Base-by-base conservation (phyloP, 2,329 filamentous ascomycete species). In the Aspergillus ustus region DNA sequence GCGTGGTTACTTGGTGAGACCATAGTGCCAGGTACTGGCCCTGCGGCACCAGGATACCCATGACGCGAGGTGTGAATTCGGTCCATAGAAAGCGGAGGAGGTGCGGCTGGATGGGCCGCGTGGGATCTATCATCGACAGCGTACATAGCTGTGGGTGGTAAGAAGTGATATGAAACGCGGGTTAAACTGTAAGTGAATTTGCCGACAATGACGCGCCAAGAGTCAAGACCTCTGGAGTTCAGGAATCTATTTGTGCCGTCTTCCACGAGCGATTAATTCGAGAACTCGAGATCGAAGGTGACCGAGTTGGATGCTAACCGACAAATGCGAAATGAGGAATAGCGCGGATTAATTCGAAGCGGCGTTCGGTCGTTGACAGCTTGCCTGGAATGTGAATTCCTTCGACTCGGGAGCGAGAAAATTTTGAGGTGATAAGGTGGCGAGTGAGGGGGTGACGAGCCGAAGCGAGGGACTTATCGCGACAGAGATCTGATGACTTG, bases 1-100 rank as follows among this genome's bases (percentile, higher is more conserved):
- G 80, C 73, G 53, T 75, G 73, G 53, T 73, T 71, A 59, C 69
- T 67, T 19, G 72, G 65, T 19, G 67, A 73, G 52, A 75, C 61
- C 40, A 73, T 44, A 25, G 75, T 71, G 57, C 70, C 66, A 19
- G 67, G 73, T 56, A 76, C 65, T 34, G 75, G 69, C 48, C 67
- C 72, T 60, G 66, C 67, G 53, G 75, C 67, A 31, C 73, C 72
- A 57, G 75, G 70, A 69, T 78, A 74, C 50, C 73, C 67, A 55
- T 74, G 70, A 45, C 74, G 71, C 34, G 71, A 70, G 45, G 70
- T 71, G 63, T 72, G 72, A 62, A 77, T 76, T 67, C 75, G 75
- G 70, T 78, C 76, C 73, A 77, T 77, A 66, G 72, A 74, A 64
- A 78, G 74, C 22, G 75, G 73, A 45, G 76, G 75, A 29, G 73